Percentiles rank a stretch among this genome's conserved stretches.
Evolutionary conservation across 805 yeast species (phyloP).

Genomic region (Zygoascus biomembranicola): DNA sequence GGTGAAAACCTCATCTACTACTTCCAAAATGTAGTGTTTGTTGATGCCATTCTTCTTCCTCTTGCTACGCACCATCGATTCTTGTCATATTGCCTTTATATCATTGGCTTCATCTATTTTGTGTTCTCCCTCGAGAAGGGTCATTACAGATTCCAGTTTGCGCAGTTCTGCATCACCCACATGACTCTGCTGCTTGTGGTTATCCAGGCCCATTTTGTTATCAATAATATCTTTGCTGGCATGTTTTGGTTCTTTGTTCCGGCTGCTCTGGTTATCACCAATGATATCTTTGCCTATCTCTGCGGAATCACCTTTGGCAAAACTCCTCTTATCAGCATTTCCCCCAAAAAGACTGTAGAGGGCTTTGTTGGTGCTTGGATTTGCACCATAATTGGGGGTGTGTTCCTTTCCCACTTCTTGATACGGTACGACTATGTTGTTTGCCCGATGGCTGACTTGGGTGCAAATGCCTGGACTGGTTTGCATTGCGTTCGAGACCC

Average conservation of each 20-base stretch:
- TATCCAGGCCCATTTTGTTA: constrained; percentile 88
- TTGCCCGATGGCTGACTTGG: constrained; percentile 67
- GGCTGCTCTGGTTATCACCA: constrained; percentile 81
- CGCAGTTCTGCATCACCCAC: constrained; percentile 87
- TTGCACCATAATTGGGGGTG: constrained; percentile 72
- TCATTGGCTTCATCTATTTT: constrained; percentile 81
- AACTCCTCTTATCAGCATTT: constrained; percentile 84
- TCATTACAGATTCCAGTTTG: constrained; percentile 83
- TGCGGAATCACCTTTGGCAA: constrained; percentile 96
- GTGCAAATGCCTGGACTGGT: constrained; percentile 50
- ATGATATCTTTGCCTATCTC: constrained; percentile 92
- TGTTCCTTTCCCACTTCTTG: constrained; percentile 55
- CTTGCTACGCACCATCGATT: constrained; percentile 74
- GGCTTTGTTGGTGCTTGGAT: constrained; percentile 98
- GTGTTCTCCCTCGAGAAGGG: constrained; percentile 87
- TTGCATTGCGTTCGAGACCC: constrained; percentile 79
- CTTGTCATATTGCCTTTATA: constrained; percentile 73
- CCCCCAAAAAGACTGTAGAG: constrained; percentile 96
- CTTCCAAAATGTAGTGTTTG: constrained; percentile 45
- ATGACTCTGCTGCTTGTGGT: constrained; percentile 87
- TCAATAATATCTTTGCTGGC: constrained; percentile 81
- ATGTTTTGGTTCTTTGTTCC: constrained; percentile 93
- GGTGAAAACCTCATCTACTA: constrained; percentile 74
- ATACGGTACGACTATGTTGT: constrained; percentile 65
- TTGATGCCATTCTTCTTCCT: constrained; percentile 46